phyloP scores from a whole-genome alignment of 1,139 yeast species.

The Casaregolazyma lundiana region DNA sequence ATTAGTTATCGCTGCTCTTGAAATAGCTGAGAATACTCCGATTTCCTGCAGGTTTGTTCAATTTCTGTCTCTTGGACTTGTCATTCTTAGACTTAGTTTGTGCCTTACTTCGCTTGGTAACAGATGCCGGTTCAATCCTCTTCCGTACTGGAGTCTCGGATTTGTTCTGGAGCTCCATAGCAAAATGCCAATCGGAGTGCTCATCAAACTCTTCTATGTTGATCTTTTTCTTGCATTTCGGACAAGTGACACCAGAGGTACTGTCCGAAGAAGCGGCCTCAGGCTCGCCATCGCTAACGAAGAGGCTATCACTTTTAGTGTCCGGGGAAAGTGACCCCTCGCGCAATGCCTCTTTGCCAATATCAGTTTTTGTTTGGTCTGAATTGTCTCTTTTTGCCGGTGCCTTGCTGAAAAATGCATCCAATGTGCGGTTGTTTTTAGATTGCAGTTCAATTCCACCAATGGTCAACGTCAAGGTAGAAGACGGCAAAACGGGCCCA shows the following conservation, averaged over 20 bases:
- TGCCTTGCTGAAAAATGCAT: slow-evolving; percentile 13
- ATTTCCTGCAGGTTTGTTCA: slow-evolving; percentile 14
- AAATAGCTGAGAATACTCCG: slow-evolving; percentile 21
- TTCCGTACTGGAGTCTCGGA: slow-evolving; percentile 19
- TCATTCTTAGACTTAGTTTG: background rate
- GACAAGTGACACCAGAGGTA: slow-evolving; percentile 22
- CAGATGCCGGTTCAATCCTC: background rate
- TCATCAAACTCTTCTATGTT: slow-evolving; percentile 24
- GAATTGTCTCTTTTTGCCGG: background rate
- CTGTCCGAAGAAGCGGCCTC: slow-evolving; percentile 10
- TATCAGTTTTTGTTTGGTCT: background rate
- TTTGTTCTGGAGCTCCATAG: slow-evolving; percentile 42
- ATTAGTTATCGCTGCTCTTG: background rate
- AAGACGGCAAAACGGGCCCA: slow-evolving; percentile 13
- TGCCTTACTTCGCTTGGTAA: slow-evolving; percentile 3
- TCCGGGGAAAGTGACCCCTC: no score
- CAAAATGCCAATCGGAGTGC: slow-evolving; percentile 41
- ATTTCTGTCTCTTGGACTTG: slow-evolving; percentile 11
- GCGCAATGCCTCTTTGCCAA: no score
- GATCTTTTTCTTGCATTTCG: slow-evolving; percentile 26
- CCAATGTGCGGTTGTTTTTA: slow-evolving; percentile 15
- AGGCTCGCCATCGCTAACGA: slow-evolving; percentile 7
- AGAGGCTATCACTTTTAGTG: background rate
- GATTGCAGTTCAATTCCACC: slow-evolving; percentile 15
- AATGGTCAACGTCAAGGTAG: slow-evolving; percentile 17